Base-by-base conservation (phyloP, 495 filamentous ascomycete genomes). In the Trichoderma erinaceum region DNA sequence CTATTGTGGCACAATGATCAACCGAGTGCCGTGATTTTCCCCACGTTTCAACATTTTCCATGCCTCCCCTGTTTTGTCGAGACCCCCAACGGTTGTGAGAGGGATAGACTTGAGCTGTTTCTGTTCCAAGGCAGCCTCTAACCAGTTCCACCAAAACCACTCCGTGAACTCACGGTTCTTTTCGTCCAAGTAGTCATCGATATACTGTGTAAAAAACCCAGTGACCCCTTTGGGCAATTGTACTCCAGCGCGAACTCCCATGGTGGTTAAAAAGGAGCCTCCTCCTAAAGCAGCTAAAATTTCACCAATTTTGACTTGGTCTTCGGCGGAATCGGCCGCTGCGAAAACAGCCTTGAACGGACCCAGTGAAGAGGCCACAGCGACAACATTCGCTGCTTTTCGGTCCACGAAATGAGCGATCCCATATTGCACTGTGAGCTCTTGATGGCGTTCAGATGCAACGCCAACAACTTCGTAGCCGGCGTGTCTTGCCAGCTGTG, bases 401-500 rank as follows among this genome's bases (percentile, higher is more conserved):
- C 73, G 73, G 46, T 75, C 67, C 41, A 66, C 41, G 41, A 41
- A 66, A 32, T 44, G 64, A 25, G 41, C 44, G 44, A 46, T 35
- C 1, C 64, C 64, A 43, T 46, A 44, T 66, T 13, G 32, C 10
- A 13, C 18, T 23, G 64, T 21, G 3, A 66, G 38, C 15, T 41
- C 16, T n/a, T 16, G 18, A 27, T 66, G 64, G 21, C 44, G 64
- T 44, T n/a, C 64, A 41, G 64, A 66, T 15, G 32, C 64, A 10
- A 66, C 38, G 23, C 64, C 64, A 3, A 66, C 64, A 41, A 66
- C 64, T 16, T 41, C 41, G 64, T 72, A 75, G 1, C 73, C 73
- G 1, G 73, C 71, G 10, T 70, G 69, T 38, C 66, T 63, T 7
- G 67, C 69, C 25, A 75, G 64, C 50, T 73, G 71, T 38, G 73